These are phyloP conservation scores for Salix brachista DNA, from an alignment of 345 rosid genomes.

Conservation along the genomic window DNA sequence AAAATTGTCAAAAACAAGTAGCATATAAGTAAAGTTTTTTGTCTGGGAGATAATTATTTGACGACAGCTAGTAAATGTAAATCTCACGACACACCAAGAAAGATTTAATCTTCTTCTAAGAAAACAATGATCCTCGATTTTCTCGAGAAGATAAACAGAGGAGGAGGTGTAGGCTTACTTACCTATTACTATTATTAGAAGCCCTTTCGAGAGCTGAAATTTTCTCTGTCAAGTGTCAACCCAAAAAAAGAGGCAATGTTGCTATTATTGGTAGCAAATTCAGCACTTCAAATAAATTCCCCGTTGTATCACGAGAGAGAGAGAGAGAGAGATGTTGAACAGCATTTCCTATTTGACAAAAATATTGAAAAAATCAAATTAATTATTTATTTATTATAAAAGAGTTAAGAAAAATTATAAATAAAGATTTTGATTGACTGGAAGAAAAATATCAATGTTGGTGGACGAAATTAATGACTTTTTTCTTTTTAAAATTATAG, in stretches of 20 bases:
- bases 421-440: too few species aligned
- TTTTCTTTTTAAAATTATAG: too few species aligned
- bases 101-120: not conserved
- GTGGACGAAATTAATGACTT: too few species aligned
- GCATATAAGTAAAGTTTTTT: not conserved
- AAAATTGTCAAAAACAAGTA: not conserved
- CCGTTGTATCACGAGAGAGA: too few species aligned
- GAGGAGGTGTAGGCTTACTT: not conserved
- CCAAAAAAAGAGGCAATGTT: not conserved
- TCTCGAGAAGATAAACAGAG: conserved; percentile 3
- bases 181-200: not conserved
- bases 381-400: too few species aligned
- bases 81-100: not conserved
- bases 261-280: not conserved
- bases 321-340: too few species aligned
- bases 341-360: too few species aligned
- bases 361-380: too few species aligned
- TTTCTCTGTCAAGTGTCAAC: not conserved
- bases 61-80: not conserved
- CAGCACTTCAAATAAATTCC: not conserved
- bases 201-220: not conserved
- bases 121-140: not conserved
- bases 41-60: not conserved
- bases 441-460: too few species aligned
- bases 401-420: too few species aligned